These are phyloP conservation scores for Aspergillus jensenii DNA, from an alignment of 2,329 filamentous ascomycete species.

Conservation along the genomic window DNA sequence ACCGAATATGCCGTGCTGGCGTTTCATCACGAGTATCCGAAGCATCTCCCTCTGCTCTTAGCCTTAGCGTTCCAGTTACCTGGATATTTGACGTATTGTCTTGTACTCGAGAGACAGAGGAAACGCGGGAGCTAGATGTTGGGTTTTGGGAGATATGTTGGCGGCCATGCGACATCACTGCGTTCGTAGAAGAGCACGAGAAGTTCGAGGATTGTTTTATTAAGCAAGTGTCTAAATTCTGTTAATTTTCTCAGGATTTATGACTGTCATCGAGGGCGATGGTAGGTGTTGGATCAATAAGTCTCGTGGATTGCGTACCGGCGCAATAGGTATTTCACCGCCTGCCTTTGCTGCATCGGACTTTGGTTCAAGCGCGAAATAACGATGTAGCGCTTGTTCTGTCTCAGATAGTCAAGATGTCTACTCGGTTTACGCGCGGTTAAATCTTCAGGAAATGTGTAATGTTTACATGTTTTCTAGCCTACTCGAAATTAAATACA, in stretches of 20 bases:
- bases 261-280: background rate
- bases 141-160: conserved; percentile 1
- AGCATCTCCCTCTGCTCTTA: conserved; percentile 27
- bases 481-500: conserved; percentile 5
- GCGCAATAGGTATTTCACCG: background rate
- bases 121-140: conserved; percentile 23
- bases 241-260: background rate
- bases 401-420: background rate
- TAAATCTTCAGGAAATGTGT: background rate
- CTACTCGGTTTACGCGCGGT: background rate
- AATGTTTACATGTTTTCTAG: conserved; percentile 1
- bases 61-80: conserved; percentile 31
- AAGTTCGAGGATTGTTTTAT: background rate
- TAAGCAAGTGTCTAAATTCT: too few species aligned
- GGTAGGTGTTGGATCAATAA: background rate
- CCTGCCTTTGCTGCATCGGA: background rate
- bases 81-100: conserved; percentile 21
- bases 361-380: background rate
- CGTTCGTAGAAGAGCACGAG: background rate
- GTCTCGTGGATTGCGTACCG: background rate
- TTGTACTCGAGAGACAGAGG: conserved; percentile 22
- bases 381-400: background rate
- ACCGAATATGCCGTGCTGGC: conserved; percentile 69
- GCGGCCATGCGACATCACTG: conserved; percentile 40
- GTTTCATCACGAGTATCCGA: conserved; percentile 20